Base-by-base conservation (phyloP, 2,329 filamentous ascomycete genomes). In the Helicocarpus griseus region DNA sequence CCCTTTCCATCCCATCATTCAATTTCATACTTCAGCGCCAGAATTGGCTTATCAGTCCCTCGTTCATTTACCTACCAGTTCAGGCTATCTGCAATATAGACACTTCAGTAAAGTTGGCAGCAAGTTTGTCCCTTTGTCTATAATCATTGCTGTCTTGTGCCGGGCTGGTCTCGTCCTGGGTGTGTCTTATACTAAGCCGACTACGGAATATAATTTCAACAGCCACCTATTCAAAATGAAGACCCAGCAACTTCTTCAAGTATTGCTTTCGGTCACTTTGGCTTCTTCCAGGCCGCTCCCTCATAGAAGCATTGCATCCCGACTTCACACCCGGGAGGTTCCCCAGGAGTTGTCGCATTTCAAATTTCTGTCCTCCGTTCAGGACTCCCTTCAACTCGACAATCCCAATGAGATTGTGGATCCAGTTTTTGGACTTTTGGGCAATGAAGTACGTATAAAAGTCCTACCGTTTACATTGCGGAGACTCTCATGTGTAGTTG, bases 301-400 rank as follows among this genome's bases (percentile, higher is more conserved):
- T n/a, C 24, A 22, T 36, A n/a, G 6, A 13, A 44, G 19, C 9
- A 9, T 31, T 36, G 13, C 28, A 5, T 36, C 45, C 29, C 29
- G 45, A 13, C 33, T 48, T 17, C 29, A 29, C 13, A 26, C 28
- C 19, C 76, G 76, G 57, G 75, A 81, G 61, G 77, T 80, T 53
- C 78, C 78, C 24, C 77, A 80, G 60, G 78, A 81, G 56, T 76
- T 80, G 59, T 76, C 77, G 9, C 78, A 81, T 63, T 64, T 73
- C 52, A 69, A 72, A 56, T 71, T 78, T 60, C 63, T 80, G 45
- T 62, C 63, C 28, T 69, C 68, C 43, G 73, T 77, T 55, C 67
- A 72, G 55, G 64, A 63, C 21, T 66, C 71, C 49, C 61, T 81
- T 31, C 54, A 68, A 39, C 58, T 67, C 52, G 60, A 78, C 58